Evolutionary conservation across 2,329 filamentous ascomycete species (phyloP).

Genomic region (Mycocentrospora acerina): DNA sequence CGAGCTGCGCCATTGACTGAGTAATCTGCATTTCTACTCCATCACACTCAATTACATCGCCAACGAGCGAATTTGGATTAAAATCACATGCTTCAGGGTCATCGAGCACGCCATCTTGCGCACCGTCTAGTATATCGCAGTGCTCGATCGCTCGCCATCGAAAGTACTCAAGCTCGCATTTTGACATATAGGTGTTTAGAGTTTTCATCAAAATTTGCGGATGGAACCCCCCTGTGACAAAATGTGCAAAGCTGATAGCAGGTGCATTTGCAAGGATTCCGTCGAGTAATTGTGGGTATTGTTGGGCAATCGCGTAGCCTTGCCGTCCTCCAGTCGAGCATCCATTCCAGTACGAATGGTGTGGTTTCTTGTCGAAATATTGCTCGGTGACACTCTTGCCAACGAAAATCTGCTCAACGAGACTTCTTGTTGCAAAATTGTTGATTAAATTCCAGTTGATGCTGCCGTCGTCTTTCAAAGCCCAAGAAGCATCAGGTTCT

Average conservation of each 20-base stretch:
- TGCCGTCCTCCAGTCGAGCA: slow-evolving; percentile 41
- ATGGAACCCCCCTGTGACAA: slow-evolving; percentile 26
- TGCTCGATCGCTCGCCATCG: slow-evolving; percentile 18
- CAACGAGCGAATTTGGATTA: slow-evolving; percentile 13
- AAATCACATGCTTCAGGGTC: slow-evolving; percentile 30
- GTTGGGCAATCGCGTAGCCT: slow-evolving; percentile 37
- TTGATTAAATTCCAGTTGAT: slow-evolving; percentile 36
- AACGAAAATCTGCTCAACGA: slow-evolving; percentile 39
- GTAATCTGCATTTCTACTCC: slow-evolving; percentile 19
- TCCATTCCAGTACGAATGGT: slow-evolving; percentile 39
- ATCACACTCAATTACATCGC: slow-evolving; percentile 20
- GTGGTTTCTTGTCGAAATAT: slow-evolving; percentile 37
- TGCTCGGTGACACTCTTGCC: slow-evolving; percentile 36
- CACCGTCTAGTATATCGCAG: slow-evolving; percentile 31
- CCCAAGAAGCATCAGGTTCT: slow-evolving; percentile 20
- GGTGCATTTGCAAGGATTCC: slow-evolving; percentile 40
- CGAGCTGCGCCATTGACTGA: slow-evolving; percentile 20
- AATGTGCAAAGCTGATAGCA: slow-evolving; percentile 23
- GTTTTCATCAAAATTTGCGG: slow-evolving; percentile 33
- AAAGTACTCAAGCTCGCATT: slow-evolving; percentile 32
- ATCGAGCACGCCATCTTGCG: slow-evolving; percentile 37
- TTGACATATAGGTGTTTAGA: slow-evolving; percentile 17
- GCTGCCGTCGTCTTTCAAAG: slow-evolving; percentile 20
- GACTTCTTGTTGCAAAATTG: slow-evolving; percentile 42
- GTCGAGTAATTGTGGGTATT: slow-evolving; percentile 34